phyloP scores from a whole-genome alignment of 768 basidiomycete genomes.

The Termitomyces sp. region DNA sequence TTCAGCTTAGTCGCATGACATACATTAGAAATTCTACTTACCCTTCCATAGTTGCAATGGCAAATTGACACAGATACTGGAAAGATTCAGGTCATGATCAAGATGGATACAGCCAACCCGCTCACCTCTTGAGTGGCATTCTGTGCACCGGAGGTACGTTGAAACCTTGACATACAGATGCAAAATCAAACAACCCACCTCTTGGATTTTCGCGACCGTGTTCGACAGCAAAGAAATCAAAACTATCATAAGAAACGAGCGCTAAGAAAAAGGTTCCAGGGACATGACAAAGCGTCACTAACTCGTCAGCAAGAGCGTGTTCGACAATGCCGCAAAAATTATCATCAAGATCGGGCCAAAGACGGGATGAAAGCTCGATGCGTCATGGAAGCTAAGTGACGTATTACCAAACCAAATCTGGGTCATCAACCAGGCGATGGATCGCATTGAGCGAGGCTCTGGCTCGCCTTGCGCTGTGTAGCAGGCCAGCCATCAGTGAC shows the following conservation, averaged over 20 bases:
- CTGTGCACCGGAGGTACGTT: conserved; percentile 17
- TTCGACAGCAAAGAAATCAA: conserved; percentile 59
- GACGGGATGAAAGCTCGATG: conserved; percentile 57
- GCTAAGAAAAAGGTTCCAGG: no score
- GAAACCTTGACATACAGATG: background rate
- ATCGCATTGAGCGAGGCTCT: conserved; percentile 29
- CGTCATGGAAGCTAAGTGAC: conserved; percentile 52
- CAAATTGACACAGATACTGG: conserved; percentile 83
- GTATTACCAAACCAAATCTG: conserved; percentile 87
- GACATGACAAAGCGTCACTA: conserved; percentile 19
- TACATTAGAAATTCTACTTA: conserved; percentile 21
- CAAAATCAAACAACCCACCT: conserved; percentile 26
- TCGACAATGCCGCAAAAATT: conserved; percentile 70
- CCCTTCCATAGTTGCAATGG: conserved; percentile 88
- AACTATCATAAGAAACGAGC: background rate
- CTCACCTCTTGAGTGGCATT: conserved; percentile 44
- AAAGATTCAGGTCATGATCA: conserved; percentile 37
- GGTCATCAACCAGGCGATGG: conserved; percentile 79
- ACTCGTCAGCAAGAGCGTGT: conserved; percentile 80
- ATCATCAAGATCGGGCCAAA: conserved; percentile 81
- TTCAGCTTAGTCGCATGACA: background rate
- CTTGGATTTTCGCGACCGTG: conserved; percentile 79
- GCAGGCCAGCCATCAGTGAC: background rate
- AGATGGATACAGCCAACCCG: background rate
- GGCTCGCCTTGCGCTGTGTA: conserved; percentile 21